Evolutionary conservation across 192 early-diverging fungal genomes (phyloP), one percentile per base, ranked within the genome.

Genomic region (Funneliformis mosseae): DNA sequence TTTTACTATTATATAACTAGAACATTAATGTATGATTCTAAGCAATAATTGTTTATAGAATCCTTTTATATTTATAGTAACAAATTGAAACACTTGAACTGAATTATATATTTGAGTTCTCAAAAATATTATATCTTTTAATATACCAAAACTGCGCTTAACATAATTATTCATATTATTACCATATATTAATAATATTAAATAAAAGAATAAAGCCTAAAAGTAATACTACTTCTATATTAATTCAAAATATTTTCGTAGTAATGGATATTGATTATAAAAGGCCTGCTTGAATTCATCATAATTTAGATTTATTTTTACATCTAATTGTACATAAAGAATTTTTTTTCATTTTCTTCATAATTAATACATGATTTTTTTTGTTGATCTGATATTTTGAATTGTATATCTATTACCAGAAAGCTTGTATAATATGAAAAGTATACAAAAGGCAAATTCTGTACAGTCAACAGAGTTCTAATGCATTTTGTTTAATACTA

Each of bases 71-170:
- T 68, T 68, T 68, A 12, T 14, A 25, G 27, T 27, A 38, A 69
- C 25, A 69, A 69, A 69, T 5, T 69, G 67, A 69, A 69, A 69
- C 8, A 69, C 67, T 69, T 70, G 68, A 21, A 70, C 68, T 70
- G 33, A 41, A 70, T 70, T 70, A 39, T 21, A 70, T 39, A 33
- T 38, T 10, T 70, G 68, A 8, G 68, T 70, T 45, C 33, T 70
- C 28, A 14, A 25, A 43, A 70, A 70, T 39, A 70, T 70, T 21
- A 70, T 70, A 38, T 70, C 33, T 41, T 70, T 70, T 41, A 70
- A 10, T 4, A 70, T 38, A 2, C 68, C 68, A 39, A 70, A 70
- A 70, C 68, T 41, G 21, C 38, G 12, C 42, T 70, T 38, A 1
- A 70, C 28, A 9, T 70, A 70, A n/a, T 70, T 70, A n/a, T 70